Evolutionary conservation across 495 filamentous ascomycete species (phyloP), one percentile per base, ranked within the genome.

Genomic region (Cercophora scortea): DNA sequence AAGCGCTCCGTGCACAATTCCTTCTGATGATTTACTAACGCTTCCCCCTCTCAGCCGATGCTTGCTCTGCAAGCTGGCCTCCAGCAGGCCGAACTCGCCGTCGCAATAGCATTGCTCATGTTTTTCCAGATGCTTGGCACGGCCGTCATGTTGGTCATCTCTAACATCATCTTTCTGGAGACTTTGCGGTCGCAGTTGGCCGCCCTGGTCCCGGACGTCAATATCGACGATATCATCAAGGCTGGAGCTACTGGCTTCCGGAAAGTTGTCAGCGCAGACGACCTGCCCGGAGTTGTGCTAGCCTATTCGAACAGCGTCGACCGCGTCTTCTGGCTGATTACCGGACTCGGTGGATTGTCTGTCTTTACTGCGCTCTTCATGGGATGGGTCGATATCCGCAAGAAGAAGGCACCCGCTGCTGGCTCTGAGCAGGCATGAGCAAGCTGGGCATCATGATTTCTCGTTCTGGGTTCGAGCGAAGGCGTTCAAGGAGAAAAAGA

Each of bases 91-190:
- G 81, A 88, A 53, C 73, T 84, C 5, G 61, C 84, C 8, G 80
- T 78, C 6, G 83, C 79, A 36, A 75, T 79, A 8, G 71, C 81
- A 0, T 49, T 86, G 6, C 75, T 88, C 54, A 74, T 85, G 49
- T 85, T 88, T 49, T 49, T 65, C 7, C 84, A 87, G 58, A 75
- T 69, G 6, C 67, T 89, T 2, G 82, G 83, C 4, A 80, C 78
- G 33, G 72, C 85, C 1, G 58, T 89, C 38, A 81, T 83, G 50
- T 67, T 85, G 13, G 71, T 77, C 0, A 64, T 82, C 4, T 80
- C 72, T 0, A 75, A 86, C 58, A 78, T 69, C 11, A 64, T 87
- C 5, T 84, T 88, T 61, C 64, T 72, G n/a, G 76, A 79, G 44
- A 59, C 64, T 5, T 64, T 88, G 6, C 65, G 75, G 40, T 64